These are phyloP conservation scores for Colletotrichum trifolii DNA, from an alignment of 2,329 filamentous ascomycete genomes.

Conservation along the genomic window DNA sequence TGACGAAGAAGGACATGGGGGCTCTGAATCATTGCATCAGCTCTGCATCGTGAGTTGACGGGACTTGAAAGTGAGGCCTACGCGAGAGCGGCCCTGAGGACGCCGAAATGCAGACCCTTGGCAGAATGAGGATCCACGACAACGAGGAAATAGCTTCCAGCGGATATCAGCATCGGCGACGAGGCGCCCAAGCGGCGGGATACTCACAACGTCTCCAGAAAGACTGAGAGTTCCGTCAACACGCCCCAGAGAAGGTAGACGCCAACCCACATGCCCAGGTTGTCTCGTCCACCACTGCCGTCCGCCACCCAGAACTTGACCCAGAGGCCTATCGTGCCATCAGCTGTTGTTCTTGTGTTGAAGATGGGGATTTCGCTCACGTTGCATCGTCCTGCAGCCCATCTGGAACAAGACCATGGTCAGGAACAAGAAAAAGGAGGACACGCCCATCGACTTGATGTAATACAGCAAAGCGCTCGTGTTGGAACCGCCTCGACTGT, in stretches of 20 bases:
- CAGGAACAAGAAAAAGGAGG: conserved; percentile 12
- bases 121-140: conserved; percentile 24
- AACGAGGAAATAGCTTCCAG: conserved; percentile 19
- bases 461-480: conserved; percentile 23
- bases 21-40: not conserved
- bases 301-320: conserved; percentile 30
- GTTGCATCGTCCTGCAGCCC: conserved; percentile 23
- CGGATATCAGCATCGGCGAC: not conserved
- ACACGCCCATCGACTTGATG: conserved; percentile 16
- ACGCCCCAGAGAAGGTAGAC: conserved; percentile 26
- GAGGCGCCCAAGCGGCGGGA: rapidly evolving
- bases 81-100: conserved; percentile 18
- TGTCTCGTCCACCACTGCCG: conserved; percentile 5
- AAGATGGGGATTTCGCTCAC: not conserved
- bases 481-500: not conserved
- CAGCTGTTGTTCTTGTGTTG: not conserved
- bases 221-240: conserved; percentile 8
- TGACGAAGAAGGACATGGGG: conserved; percentile 39
- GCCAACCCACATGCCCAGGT: conserved; percentile 14
- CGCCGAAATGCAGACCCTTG: conserved; percentile 30
- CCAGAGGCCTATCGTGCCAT: conserved; percentile 4
- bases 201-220: conserved; percentile 8
- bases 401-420: conserved; percentile 14
- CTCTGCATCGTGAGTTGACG: not conserved
- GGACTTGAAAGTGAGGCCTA: not conserved